phyloP scores from a whole-genome alignment of 2,329 filamentous ascomycete species.

The Ceratocystis ficicola region DNA sequence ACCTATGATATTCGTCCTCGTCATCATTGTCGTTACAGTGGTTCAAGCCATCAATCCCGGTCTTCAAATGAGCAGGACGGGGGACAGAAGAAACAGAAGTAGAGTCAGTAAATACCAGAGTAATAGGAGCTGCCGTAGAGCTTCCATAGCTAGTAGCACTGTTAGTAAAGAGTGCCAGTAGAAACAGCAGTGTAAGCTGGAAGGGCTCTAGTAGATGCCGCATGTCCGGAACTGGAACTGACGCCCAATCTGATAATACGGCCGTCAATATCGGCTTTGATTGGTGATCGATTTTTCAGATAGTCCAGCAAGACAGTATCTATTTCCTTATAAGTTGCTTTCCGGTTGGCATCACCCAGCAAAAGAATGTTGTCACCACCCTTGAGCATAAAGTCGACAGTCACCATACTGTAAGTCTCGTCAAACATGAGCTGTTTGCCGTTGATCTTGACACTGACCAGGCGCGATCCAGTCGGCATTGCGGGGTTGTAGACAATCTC shows the following conservation, averaged over 20 bases:
- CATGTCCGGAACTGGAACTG: background rate
- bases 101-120: too few species aligned
- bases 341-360: constrained; percentile 23
- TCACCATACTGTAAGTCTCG: constrained; percentile 45
- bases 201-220: background rate
- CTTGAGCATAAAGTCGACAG: constrained; percentile 49
- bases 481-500: constrained; percentile 45
- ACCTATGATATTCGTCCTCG: too few species aligned
- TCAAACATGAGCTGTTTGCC: constrained; percentile 34
- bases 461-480: constrained; percentile 37
- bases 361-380: constrained; percentile 52
- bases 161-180: too few species aligned
- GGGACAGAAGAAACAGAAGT: too few species aligned
- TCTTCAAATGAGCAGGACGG: too few species aligned
- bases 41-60: too few species aligned
- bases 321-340: constrained; percentile 39
- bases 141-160: background rate
- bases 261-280: constrained; percentile 39
- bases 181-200: background rate
- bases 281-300: constrained; percentile 37
- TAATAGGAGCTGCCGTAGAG: background rate
- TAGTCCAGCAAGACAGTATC: constrained; percentile 44
- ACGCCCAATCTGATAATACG: constrained; percentile 29
- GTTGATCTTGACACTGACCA: constrained; percentile 42
- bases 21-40: too few species aligned